A percentile compares a stretch with the other conserved stretches of the same genome.
Conservation (phyloP, 192 early-diverging fungal species). For the Entomortierella beljakovae region DNA sequence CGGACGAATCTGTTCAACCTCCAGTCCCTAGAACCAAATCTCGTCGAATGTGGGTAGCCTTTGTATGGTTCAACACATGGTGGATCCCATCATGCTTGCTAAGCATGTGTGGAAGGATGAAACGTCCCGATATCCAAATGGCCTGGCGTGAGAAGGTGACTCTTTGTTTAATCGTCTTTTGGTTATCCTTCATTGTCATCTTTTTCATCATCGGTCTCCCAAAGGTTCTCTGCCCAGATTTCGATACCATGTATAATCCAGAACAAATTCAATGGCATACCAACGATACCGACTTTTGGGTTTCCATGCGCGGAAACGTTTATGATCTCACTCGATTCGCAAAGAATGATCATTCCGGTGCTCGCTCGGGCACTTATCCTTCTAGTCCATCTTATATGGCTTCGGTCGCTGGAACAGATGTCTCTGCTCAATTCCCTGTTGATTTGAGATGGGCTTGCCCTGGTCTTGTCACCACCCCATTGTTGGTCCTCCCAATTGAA, state of each 20-base stretch:
- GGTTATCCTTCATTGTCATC: constrained; percentile 78
- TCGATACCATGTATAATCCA: constrained; percentile 68
- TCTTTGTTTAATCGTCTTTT: constrained; percentile 86
- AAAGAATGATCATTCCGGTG: constrained; percentile 62
- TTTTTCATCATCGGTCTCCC: constrained; percentile 93
- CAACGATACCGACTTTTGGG: constrained; percentile 69
- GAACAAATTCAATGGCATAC: constrained; percentile 68
- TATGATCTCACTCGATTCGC: constrained; percentile 77
- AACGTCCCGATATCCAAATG: constrained; percentile 91
- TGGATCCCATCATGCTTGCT: constrained; percentile 77
- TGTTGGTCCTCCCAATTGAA: constrained; percentile 6
- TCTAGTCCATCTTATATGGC: constrained; percentile 51
- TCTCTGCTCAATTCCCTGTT: constrained; percentile 72
- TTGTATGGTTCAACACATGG: constrained; percentile 86
- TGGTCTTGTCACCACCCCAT: constrained; percentile 26
- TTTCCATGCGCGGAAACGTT: constrained; percentile 70
- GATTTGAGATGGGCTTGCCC: constrained; percentile 47
- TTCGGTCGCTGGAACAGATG: constrained; percentile 63
- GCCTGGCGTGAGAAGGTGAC: constrained; percentile 96
- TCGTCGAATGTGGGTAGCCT: constrained; percentile 74
- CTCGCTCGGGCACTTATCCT: constrained; percentile 26
- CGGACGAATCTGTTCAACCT: constrained; percentile 59
- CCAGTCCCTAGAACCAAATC: constrained; percentile 54
- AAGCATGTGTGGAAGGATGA: constrained; percentile 74
- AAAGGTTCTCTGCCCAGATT: constrained; percentile 82